These are phyloP conservation scores for Dioszegia aurantiaca DNA, from an alignment of 768 basidiomycete species.

Conservation along the genomic window DNA sequence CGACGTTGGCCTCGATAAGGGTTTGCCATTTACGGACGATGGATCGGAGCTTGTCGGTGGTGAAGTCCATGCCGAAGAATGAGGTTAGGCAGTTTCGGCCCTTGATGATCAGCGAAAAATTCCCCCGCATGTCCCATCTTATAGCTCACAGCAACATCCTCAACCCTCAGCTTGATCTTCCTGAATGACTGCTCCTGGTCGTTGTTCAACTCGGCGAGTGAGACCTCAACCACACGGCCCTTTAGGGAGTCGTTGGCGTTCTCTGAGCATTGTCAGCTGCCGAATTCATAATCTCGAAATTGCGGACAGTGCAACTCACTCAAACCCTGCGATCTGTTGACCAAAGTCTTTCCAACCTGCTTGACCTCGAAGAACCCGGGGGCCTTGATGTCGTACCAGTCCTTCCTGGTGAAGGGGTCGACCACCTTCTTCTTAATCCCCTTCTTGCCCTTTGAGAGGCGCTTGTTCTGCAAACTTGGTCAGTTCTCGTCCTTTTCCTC, in stretches of 20 bases:
- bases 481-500: not conserved
- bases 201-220: conserved; percentile 96
- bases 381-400: conserved; percentile 99
- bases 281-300: too few relatives aligned
- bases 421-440: conserved; percentile 99
- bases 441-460: conserved; percentile 53
- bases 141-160: conserved; percentile 55
- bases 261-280: too few relatives aligned
- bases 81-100: conserved; percentile 99
- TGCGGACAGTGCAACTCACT: conserved; percentile 69
- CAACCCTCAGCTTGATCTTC: conserved; percentile 97
- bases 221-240: conserved; percentile 93
- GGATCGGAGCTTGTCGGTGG: conserved; percentile 98
- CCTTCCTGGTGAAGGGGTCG: conserved; percentile 99
- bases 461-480: conserved; percentile 73
- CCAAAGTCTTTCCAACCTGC: conserved; percentile 97
- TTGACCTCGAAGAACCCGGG: conserved; percentile 95
- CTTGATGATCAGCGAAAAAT: conserved; percentile 54
- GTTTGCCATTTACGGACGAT: conserved; percentile 99
- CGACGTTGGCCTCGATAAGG: conserved; percentile 96
- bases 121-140: not conserved
- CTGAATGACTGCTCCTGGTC: conserved; percentile 99
- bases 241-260: conserved; percentile 98
- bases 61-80: conserved; percentile 99
- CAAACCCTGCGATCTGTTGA: conserved; percentile 95